A percentile compares a stretch with the other conserved stretches of the same genome.
Conservation (phyloP, 2,329 filamentous ascomycete species). For the Epichloe glyceriae region DNA sequence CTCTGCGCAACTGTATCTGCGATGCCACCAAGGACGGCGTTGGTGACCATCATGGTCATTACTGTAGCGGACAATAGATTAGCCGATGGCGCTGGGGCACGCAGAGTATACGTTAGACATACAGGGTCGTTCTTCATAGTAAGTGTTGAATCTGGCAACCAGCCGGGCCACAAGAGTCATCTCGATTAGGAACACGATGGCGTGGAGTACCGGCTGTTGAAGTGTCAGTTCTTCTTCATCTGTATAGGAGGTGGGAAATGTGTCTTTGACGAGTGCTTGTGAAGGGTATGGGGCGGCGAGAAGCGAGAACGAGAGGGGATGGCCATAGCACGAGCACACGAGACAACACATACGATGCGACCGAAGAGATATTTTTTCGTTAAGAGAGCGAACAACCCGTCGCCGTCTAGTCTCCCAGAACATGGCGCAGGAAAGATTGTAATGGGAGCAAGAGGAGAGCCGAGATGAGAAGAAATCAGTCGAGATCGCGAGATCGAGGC, state of each 20-base stretch:
- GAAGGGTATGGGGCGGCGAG: background rate
- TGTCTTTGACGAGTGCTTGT: background rate
- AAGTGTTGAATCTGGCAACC: constrained; percentile 78
- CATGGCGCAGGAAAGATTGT: constrained; percentile 26
- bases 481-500: background rate
- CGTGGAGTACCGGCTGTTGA: constrained; percentile 70
- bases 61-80: constrained; percentile 36
- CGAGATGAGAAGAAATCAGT: background rate
- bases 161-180: constrained; percentile 76
- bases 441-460: background rate
- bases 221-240: background rate
- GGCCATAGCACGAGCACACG: background rate
- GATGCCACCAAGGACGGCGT: constrained; percentile 86
- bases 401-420: constrained; percentile 45
- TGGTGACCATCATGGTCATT: constrained; percentile 97
- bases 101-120: constrained; percentile 17
- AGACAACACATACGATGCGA: constrained; percentile 46
- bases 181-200: constrained; percentile 74
- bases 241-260: background rate
- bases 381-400: constrained; percentile 51
- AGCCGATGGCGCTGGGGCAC: background rate
- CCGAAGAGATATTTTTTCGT: constrained; percentile 57
- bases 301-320: background rate
- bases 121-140: constrained; percentile 85
- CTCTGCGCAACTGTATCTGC: constrained; percentile 94